Percentiles rank a stretch among this genome's conserved stretches.
These are phyloP conservation scores for Solanum hybrid DNA, from an alignment of 305 asterid genomes.

Conservation along the genomic window DNA sequence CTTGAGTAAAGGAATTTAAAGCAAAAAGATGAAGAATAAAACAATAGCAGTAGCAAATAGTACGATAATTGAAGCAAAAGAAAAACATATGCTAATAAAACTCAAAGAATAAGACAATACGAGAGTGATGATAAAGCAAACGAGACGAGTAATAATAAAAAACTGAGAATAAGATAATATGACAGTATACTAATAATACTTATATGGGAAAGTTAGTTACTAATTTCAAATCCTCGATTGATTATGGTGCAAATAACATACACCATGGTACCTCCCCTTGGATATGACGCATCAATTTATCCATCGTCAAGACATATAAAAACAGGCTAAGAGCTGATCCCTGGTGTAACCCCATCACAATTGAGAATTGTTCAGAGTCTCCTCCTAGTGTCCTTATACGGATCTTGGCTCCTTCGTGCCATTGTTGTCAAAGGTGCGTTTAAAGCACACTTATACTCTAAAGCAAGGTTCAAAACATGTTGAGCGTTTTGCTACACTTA, in stretches of 20 bases:
- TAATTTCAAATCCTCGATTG: not conserved
- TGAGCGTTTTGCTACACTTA: not conserved
- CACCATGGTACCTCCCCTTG: not conserved
- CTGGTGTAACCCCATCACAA: not conserved
- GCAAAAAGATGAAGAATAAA: not conserved
- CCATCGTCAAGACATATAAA: not conserved
- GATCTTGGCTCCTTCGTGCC: not conserved
- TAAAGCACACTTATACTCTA: not conserved
- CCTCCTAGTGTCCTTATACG: not conserved
- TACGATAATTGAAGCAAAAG: not conserved
- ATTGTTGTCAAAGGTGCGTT: not conserved
- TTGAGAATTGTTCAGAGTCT: not conserved
- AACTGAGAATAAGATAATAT: not conserved
- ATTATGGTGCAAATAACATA: not conserved
- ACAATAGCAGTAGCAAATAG: not conserved
- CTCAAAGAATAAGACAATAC: not conserved
- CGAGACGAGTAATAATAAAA: not conserved
- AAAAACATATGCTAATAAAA: not conserved
- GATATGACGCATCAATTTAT: not conserved
- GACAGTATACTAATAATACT: not conserved
- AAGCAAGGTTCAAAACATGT: not conserved
- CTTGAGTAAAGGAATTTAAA: not conserved
- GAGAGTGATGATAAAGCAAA: not conserved
- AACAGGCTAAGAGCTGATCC: not conserved
- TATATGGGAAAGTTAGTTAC: not conserved